Base-by-base conservation (phyloP, 1,139 yeast species). In the Yamadazyma aaseri region DNA sequence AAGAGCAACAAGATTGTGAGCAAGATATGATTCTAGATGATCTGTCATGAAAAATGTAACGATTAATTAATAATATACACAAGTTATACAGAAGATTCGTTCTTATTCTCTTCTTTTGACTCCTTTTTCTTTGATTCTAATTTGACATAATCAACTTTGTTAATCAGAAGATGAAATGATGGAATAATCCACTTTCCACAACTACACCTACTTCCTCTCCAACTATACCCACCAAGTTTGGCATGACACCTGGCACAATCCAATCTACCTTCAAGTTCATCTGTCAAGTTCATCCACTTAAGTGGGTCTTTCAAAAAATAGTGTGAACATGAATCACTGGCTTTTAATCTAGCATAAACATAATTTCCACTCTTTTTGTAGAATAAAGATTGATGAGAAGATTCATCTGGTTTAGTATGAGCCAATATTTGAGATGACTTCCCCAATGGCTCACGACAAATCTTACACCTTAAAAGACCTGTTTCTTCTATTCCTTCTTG, bases 131-230 rank as follows among this genome's bases (percentile, higher is more conserved):
- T 7, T 18, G 7, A 7, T 18, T 7, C 21, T 18, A 20, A 17
- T 12, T 26, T 27, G 10, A 34, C 28, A 21, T 30, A 35, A 18
- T 39, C 37, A 27, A 86, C 92, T 54, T 86, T 85, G 3, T 90
- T 82, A 26, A 81, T 66, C 55, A 82, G 92, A 32, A 92, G 57
- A 55, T 86, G 89, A 41, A 94, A 74, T 1, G 96, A 95, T 0
- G 99, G 98, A 5, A 87, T 75, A 68, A 92, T 81, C 99, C 99
- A 92, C 49, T 78, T 78, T 2, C 97, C 97, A 60, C 99, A 92
- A 38, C 95, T 80, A 56, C 99, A 92, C 46, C 95, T 69, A 4
- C 90, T 79, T 0, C 99, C 99, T 53, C 81, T 86, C 99, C 99
- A 92, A 43, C 83, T 79, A 54, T 89, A 92, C 0, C 89, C 90